phyloP scores from a whole-genome alignment of 2,329 filamentous ascomycete species.

The Aspergillus uvarum region DNA sequence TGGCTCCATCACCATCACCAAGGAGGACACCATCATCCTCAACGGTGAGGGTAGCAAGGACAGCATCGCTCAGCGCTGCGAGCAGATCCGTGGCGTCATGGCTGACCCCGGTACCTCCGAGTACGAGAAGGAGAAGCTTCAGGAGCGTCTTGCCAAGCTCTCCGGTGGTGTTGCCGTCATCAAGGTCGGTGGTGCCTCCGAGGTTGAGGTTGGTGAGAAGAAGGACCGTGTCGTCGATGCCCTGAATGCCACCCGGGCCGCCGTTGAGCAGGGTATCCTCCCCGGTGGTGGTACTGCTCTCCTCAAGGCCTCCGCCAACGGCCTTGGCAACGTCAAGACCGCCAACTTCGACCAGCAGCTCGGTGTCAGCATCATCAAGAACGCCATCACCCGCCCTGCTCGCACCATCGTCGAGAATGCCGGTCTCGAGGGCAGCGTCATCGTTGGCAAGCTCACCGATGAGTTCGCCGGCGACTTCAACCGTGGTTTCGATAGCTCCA shows the following conservation, averaged over 20 bases:
- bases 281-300: slow-evolving; percentile 97
- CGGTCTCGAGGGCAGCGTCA: slow-evolving; percentile 89
- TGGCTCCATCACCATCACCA: slow-evolving; percentile 98
- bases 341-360: slow-evolving; percentile 99
- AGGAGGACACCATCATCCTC: slow-evolving; percentile 98
- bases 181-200: slow-evolving; percentile 95
- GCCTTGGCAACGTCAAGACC: slow-evolving; percentile 77
- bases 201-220: slow-evolving; percentile 99
- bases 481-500: slow-evolving; percentile 94
- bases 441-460: slow-evolving; percentile 97
- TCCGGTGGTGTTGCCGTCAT: slow-evolving; percentile 99
- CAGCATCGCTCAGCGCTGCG: slow-evolving; percentile 86
- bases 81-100: slow-evolving; percentile 98
- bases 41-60: slow-evolving; percentile 98
- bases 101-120: slow-evolving; percentile 90
- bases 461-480: slow-evolving; percentile 92
- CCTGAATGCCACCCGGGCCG: slow-evolving; percentile 94
- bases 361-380: slow-evolving; percentile 96
- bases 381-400: slow-evolving; percentile 92
- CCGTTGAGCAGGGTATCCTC: slow-evolving; percentile 98
- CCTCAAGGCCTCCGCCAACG: slow-evolving; percentile 92
- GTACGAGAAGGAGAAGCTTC: slow-evolving; percentile 99
- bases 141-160: slow-evolving; percentile 98
- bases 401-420: slow-evolving; percentile 97
- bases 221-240: slow-evolving; percentile 99